A percentile compares a stretch with the other conserved stretches of the same genome.
Evolutionary conservation across 2,329 filamentous ascomycete species (phyloP).

Genomic region (Gnomoniopsis sp.): DNA sequence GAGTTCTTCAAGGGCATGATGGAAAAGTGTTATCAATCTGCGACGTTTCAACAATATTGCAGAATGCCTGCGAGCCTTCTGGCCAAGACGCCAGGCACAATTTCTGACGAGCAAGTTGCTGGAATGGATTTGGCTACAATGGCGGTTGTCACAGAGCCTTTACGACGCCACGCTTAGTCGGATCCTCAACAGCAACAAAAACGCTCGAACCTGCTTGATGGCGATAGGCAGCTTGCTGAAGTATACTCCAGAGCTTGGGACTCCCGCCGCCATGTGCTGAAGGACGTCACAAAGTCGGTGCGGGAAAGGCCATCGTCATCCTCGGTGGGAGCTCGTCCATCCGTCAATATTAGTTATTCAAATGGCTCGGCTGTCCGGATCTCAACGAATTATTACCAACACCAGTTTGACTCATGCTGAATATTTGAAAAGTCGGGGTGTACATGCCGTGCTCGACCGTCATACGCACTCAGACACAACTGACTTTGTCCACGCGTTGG

Average conservation of each 20-base stretch:
- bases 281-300: constrained; percentile 8
- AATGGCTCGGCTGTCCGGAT: constrained; percentile 38
- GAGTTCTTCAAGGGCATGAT: constrained; percentile 33
- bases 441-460: constrained; percentile 14
- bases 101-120: constrained; percentile 25
- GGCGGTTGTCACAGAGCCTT: constrained; percentile 17
- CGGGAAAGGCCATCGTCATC: too few relatives aligned
- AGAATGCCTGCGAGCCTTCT: constrained; percentile 28
- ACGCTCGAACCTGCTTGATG: too few relatives aligned
- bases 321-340: constrained; percentile 25
- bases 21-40: constrained; percentile 22
- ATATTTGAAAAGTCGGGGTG: constrained; percentile 20
- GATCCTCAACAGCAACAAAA: too few relatives aligned
- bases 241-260: too few relatives aligned
- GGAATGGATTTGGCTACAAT: constrained; percentile 22
- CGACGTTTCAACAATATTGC: constrained; percentile 33
- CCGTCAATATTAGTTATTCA: constrained; percentile 40
- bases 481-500: constrained; percentile 24
- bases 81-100: constrained; percentile 26
- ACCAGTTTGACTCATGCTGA: constrained; percentile 33
- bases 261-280: constrained; percentile 27
- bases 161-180: constrained; percentile 19
- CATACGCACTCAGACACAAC: constrained; percentile 19
- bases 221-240: too few relatives aligned
- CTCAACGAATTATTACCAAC: constrained; percentile 36